Base-by-base conservation (phyloP, 2,329 filamentous ascomycete genomes). In the Talaromyces albobiverticillius region DNA sequence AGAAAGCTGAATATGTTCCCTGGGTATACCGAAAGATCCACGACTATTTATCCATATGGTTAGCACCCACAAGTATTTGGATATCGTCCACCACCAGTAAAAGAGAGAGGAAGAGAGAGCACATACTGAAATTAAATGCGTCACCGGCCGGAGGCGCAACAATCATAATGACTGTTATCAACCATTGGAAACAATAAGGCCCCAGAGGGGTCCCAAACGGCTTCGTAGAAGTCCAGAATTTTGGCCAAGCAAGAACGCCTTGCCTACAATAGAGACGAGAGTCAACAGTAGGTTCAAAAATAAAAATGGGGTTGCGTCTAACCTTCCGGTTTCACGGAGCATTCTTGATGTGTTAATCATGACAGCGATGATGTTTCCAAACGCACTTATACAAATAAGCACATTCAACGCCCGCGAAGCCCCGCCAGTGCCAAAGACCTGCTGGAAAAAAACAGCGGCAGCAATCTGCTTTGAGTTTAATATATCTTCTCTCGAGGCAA, bases 141-240 rank as follows among this genome's bases (percentile, higher is more conserved):
- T 87, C 83, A 1, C 84, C 83, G 0, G 82, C 81, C 0, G 84
- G 82, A 0, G 82, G 78, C 0, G 79, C 82, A 0, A 82, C 62
- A 32, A 86, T 85, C 79, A 86, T 83, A 42, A 86, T 60, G 2
- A 82, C 63, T 0, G 83, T 86, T 54, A 84, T 64, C 0, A 60
- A 61, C 80, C 81, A 86, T 62, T 83, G 82, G 3, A 86, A 58
- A 2, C 77, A 50, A 56, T 85, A 85, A 0, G 83, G 82, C 0
- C 82, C 83, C 0, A 85, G 61, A 0, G 84, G 83, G 0, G 84
- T 87, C 2, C 83, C 83, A 54, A 86, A 86, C 0, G 84, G 84
- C 53, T 75, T 76, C 0, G 83, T 86, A 0, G 80, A 83, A 0
- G 81, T 82, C 83, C 84, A 87, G 57, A 86, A 82, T 1, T 67